These are phyloP conservation scores for Drechslerella dactyloides DNA, from an alignment of 2,329 filamentous ascomycete species.

Conservation along the genomic window DNA sequence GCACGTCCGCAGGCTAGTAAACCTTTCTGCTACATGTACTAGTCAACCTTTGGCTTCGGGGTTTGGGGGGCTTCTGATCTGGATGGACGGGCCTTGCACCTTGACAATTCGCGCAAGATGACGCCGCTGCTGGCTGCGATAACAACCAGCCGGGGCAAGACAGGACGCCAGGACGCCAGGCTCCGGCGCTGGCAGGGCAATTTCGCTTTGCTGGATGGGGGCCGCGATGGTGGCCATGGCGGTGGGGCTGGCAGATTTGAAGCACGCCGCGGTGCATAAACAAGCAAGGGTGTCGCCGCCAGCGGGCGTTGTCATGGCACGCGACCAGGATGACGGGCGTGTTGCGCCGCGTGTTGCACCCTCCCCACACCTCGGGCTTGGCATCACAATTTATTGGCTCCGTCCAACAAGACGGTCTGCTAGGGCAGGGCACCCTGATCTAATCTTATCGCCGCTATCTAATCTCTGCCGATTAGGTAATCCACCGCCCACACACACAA, in stretches of 20 bases:
- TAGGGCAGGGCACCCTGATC: constrained; percentile 13
- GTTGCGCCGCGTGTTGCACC: constrained; percentile 11
- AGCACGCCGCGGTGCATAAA: constrained; percentile 25
- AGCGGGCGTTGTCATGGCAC: constrained; percentile 48
- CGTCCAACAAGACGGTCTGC: no score
- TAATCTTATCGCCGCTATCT: constrained; percentile 28
- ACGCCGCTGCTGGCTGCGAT: constrained; percentile 2
- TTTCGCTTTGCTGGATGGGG: no score
- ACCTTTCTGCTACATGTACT: no score
- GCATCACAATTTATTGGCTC: no score
- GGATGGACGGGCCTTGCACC: no score
- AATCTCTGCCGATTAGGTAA: no score
- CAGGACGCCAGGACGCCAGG: no score
- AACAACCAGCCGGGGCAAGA: neutral
- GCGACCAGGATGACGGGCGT: constrained; percentile 19
- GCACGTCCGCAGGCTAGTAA: no score
- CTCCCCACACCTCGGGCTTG: neutral
- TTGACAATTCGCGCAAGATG: constrained; percentile 20
- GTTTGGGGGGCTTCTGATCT: no score
- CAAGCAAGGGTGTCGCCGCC: constrained; percentile 20
- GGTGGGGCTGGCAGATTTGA: neutral
- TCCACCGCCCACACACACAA: constrained; percentile 22
- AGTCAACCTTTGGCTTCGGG: no score
- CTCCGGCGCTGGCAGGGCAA: neutral
- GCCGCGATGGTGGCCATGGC: neutral